Evolutionary conservation across 2,329 filamentous ascomycete genomes (phyloP), one percentile per base, ranked within the genome.

Genomic region (Stachybotrys echinatus): DNA sequence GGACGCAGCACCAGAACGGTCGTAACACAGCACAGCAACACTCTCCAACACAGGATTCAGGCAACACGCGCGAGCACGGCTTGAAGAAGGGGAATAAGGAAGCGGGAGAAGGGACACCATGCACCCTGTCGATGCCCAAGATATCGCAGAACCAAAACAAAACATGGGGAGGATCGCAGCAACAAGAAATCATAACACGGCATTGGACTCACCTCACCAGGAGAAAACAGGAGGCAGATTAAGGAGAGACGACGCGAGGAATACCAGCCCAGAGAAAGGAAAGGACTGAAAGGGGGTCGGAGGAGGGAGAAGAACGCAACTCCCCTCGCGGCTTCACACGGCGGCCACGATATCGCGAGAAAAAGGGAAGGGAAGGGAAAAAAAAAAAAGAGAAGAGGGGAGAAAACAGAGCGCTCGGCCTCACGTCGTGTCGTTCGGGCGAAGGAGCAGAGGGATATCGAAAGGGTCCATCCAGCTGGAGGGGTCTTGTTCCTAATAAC

Each of bases 401-500:
- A 46, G 27, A 27, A 37, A 46, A 46, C 14, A 38, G 27, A 46
- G 38, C 12, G 12, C 18, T n/a, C 38, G 38, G 27, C 27, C 27
- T 34, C 10, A 14, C 27, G 27, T 14, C 10, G 27, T 14, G 27
- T 10, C 27, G 27, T 8, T 34, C 27, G 5, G 27, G 27, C 14
- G n/a, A 40, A 40, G 17, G 38, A 18, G 38, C 18, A 10, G 38
- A 40, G 38, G 38, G 38, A 40, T 40, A 40, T 40, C 19, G 44
- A 46, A 46, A 37, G 44, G 44, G 44, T 46, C 44, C 44, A 46
- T 37, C 44, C 44, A 46, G 44, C 27, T 27, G 44, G 44, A 46
- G 44, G 44, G 44, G 44, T 46, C 42, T 44, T 21, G 19, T n/a
- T 46, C 44, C 44, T 46, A 46, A 46, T 46, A 46, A 46, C 44